phyloP scores from a whole-genome alignment of 1,284 basidiomycete species.

The Porodaedalea pini region DNA sequence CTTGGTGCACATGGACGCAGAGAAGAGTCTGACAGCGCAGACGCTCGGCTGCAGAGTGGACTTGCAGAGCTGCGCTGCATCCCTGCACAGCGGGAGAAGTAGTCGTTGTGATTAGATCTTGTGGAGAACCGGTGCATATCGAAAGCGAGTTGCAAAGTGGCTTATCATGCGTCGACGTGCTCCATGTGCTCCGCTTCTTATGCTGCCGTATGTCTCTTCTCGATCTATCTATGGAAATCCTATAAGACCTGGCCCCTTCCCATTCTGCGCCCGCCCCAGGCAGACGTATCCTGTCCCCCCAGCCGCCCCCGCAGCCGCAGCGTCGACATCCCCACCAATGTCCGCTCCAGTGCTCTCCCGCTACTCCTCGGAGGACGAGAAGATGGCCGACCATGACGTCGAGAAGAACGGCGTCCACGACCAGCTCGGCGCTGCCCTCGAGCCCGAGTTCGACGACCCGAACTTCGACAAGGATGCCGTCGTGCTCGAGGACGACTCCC shows the following conservation, averaged over 20 bases:
- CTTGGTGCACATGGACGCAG: too few species aligned
- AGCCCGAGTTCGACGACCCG: constrained; percentile 28
- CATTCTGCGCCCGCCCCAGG: background rate
- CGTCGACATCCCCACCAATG: constrained; percentile 7
- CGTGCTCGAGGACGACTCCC: constrained; percentile 42
- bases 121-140: too few species aligned
- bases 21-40: too few species aligned
- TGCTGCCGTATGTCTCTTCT: background rate
- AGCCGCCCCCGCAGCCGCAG: background rate
- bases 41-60: too few species aligned
- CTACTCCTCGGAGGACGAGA: constrained; percentile 13
- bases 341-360: constrained; percentile 6
- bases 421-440: background rate
- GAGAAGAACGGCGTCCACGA: constrained; percentile 10
- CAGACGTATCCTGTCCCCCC: background rate
- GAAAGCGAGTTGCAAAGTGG: too few species aligned
- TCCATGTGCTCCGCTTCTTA: too few species aligned
- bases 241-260: background rate
- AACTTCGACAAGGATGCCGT: constrained; percentile 28
- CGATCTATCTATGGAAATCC: background rate
- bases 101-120: too few species aligned
- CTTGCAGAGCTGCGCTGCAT: too few species aligned
- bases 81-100: too few species aligned
- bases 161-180: too few species aligned
- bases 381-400: constrained; percentile 12